Evolutionary conservation across 345 rosid genomes (phyloP), one percentile per base, ranked within the genome.

Genomic region (Bretschneidera sinensis): DNA sequence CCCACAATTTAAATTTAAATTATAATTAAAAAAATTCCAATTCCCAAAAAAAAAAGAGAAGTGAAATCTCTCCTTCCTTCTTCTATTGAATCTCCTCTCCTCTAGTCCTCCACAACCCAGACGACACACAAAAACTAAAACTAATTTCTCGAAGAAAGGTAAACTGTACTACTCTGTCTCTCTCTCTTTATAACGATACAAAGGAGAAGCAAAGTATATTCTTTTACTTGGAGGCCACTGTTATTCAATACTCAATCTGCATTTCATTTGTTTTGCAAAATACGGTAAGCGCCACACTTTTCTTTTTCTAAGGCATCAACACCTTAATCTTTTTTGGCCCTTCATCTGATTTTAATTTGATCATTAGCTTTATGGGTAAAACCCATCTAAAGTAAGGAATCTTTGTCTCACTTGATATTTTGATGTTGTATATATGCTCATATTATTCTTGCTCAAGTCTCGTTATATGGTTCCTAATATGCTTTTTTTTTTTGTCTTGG

Each of bases 301-400:
- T 64, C 60, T 48, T 55, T 55, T 20, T 28, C 48, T 55, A 18
- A 17, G 61, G 31, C 45, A 48, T 48, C 22, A 61, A 48, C 68
- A 28, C 61, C 50, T 22, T 64, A 18, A 28, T 28, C 34, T 23
- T 43, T 28, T 43, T 17, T 28, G n/a, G n/a, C 1, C 34, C 16
- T 59, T 52, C 39, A n/a, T 52, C 10, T 39, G 16, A 39, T 14
- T 2, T 39, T 4, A 34, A 17, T 62, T 28, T 51, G 21, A 52
- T 53, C n/a, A 20, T 6, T 18, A 35, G 19, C 57, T 51, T 52
- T 62, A 51, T 39, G 39, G 19, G 35, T 47, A 33, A 31, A 66
- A 23, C 63, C 54, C 70, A 51, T 51, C 51, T 51, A 43, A 67
- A 67, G 65, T 20, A 67, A 59, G 65, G 65, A 52, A 59, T 60